Evolutionary conservation across 1,284 basidiomycete genomes (phyloP).

Genomic region (Vanrija sp.): DNA sequence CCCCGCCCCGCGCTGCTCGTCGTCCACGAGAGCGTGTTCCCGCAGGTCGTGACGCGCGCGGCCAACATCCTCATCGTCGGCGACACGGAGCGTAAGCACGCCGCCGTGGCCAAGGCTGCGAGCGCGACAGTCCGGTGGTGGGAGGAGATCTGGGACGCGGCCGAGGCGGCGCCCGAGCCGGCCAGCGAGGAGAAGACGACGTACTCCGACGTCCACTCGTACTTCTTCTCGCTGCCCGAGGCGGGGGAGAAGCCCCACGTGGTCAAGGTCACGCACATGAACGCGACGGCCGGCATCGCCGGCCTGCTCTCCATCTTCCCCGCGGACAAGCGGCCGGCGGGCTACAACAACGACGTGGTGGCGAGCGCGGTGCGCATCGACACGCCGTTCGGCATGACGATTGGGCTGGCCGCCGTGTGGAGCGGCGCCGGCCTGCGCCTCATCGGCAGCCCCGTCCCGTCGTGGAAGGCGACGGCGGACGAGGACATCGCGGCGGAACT

Average conservation of each 20-base stretch:
- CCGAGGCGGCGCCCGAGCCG: slow-evolving; percentile 11
- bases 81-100: slow-evolving; percentile 22
- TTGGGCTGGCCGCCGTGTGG: slow-evolving; percentile 42
- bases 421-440: slow-evolving; percentile 40
- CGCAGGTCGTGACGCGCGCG: slow-evolving; percentile 14
- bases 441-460: slow-evolving; percentile 26
- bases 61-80: slow-evolving; percentile 34
- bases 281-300: slow-evolving; percentile 47
- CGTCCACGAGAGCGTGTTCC: slow-evolving; percentile 26
- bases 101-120: neutral
- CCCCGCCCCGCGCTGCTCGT: slow-evolving; percentile 33
- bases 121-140: slow-evolving; percentile 24
- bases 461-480: slow-evolving; percentile 13
- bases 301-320: slow-evolving; percentile 46
- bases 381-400: slow-evolving; percentile 44
- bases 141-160: slow-evolving; percentile 44
- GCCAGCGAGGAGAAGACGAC: neutral
- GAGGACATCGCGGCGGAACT: slow-evolving; percentile 26
- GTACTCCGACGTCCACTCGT: slow-evolving; percentile 29
- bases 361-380: slow-evolving; percentile 35
- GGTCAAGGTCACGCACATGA: slow-evolving; percentile 40
- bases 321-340: slow-evolving; percentile 45
- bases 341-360: slow-evolving; percentile 33
- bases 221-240: slow-evolving; percentile 27
- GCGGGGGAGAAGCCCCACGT: slow-evolving; percentile 13